Conservation (phyloP, 2,329 filamentous ascomycete species). For the Tolypocladium tundrense region DNA sequence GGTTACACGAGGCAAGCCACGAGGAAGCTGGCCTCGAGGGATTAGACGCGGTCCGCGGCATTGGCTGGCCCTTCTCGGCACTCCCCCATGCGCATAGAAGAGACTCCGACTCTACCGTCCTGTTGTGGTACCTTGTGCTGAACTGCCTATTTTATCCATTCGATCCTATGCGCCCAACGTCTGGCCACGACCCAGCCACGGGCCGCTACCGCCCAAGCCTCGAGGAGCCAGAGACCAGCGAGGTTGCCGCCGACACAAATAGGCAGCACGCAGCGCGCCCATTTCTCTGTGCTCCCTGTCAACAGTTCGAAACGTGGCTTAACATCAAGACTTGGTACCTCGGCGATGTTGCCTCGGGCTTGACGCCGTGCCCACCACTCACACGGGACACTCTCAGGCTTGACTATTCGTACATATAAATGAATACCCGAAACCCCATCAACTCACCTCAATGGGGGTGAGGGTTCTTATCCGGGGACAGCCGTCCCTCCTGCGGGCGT, state of each 20-base stretch:
- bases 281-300: background rate
- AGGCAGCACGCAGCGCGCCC: background rate
- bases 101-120: background rate
- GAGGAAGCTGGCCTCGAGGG: background rate
- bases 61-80: background rate
- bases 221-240: background rate
- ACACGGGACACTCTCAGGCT: background rate
- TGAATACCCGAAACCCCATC: background rate
- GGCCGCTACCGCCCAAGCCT: background rate
- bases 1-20: background rate
- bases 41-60: background rate
- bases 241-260: background rate
- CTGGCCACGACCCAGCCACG: no score
- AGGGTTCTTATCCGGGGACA: background rate
- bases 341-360: background rate
- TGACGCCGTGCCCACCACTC: no score
- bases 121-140: background rate
- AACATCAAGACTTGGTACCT: background rate
- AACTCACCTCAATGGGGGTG: background rate
- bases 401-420: background rate
- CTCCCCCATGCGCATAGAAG: background rate
- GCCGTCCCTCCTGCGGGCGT: background rate
- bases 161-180: background rate
- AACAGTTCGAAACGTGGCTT: background rate
- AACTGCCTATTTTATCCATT: background rate